Base-by-base conservation (phyloP, 179 eudicot species). In the Spinacia oleracea region DNA sequence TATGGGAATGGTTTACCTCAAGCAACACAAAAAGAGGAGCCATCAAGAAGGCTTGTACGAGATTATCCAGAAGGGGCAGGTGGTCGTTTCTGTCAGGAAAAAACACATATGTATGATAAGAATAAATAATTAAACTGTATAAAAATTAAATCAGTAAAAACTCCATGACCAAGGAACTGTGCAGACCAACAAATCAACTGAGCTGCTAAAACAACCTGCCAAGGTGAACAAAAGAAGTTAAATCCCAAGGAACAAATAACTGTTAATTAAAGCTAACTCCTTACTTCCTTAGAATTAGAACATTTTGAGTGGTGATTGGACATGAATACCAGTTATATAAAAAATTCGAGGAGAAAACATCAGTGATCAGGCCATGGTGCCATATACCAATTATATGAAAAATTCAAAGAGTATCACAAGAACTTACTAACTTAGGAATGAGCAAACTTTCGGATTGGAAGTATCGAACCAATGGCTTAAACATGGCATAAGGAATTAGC, bases 1-100 rank as follows among this genome's bases (percentile, higher is more conserved):
- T n/a, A n/a, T n/a, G n/a, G 20, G 35, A 32, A 83, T 34, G 34
- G 78, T 72, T 68, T 91, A 95, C 98, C 91, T 95, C 98, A 0
- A 96, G 94, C 21, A 96, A 79, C 7, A 94, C 98, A 72, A 96
- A 94, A 84, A 91, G 94, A 48, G 99, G 99, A 42, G 93, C 98
- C 99, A 94, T 94, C 40, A 94, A 76, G 78, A 92, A 87, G 65
- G 98, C 97, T 85, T 94, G 98, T 27, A 82, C 77, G 4, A 92
- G 90, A 85, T 92, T 96, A 83, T 94, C 89, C 84, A 87, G 11
- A 86, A 81, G 3, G 84, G 86, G 89, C 38, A 87, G 16, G 51
- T 29, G 91, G 95, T 29, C 98, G 95, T 78, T 90, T 94, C 99
- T 96, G 79, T 75, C 73, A 43, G 73, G 45, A 64, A 31, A 58